Conservation (phyloP, 75 land plant species). For the Sequoia sempervirens region DNA sequence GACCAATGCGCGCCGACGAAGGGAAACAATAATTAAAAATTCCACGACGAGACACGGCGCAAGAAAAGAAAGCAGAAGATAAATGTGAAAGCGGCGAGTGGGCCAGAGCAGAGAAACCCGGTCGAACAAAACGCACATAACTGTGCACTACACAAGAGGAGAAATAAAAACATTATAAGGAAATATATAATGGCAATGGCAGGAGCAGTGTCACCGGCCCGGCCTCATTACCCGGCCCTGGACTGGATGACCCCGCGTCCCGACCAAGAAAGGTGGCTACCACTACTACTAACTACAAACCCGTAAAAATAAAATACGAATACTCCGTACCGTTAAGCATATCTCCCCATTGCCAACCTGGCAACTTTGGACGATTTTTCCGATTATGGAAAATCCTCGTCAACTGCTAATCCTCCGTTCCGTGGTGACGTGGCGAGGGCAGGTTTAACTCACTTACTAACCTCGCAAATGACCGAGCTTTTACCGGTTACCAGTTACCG, state of each 20-base stretch:
- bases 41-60: neutral
- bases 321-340: neutral
- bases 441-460: too few relatives aligned
- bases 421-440: neutral
- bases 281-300: neutral
- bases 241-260: too few relatives aligned
- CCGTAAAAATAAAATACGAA: neutral
- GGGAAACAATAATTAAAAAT: neutral
- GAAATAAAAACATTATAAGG: too few relatives aligned
- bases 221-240: too few relatives aligned
- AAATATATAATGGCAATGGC: too few relatives aligned
- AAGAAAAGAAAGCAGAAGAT: neutral
- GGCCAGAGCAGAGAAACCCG: neutral
- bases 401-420: neutral
- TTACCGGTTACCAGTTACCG: neutral
- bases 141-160: neutral
- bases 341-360: neutral
- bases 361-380: neutral
- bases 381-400: neutral
- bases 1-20: constrained; percentile 1
- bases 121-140: too few relatives aligned
- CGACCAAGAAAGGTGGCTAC: too few relatives aligned
- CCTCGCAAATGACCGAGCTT: neutral
- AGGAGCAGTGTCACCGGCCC: too few relatives aligned
- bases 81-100: neutral